These are phyloP conservation scores for Fomitopsis palustris DNA, from an alignment of 1,284 basidiomycete genomes.

Conservation along the genomic window DNA sequence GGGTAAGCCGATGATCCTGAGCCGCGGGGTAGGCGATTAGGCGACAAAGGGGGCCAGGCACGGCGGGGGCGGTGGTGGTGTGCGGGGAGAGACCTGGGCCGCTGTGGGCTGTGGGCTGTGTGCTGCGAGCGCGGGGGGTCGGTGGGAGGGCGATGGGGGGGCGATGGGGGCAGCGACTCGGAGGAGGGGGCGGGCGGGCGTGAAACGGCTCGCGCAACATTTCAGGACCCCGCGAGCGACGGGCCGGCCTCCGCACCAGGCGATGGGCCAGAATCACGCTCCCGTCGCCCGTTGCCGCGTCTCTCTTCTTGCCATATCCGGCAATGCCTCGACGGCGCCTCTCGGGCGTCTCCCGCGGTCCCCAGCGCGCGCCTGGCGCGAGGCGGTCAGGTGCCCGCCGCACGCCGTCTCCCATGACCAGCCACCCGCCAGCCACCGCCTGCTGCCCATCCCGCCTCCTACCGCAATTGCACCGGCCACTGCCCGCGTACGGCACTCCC, in stretches of 20 bases:
- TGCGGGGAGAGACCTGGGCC: not conserved
- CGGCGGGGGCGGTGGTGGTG: not conserved
- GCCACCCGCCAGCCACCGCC: not conserved
- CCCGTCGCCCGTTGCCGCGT: not conserved
- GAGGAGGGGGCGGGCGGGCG: not conserved
- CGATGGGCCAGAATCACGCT: slow-evolving; percentile 1
- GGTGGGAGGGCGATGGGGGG: not conserved
- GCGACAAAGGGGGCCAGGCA: not conserved
- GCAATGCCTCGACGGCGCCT: not conserved
- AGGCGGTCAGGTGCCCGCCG: not conserved
- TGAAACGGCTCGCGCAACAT: not conserved
- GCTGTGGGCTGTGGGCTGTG: not conserved
- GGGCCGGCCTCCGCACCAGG: not conserved
- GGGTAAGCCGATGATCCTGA: not conserved
- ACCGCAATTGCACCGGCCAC: not conserved
- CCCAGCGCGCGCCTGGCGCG: not conserved
- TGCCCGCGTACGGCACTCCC: not conserved
- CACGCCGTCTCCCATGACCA: not conserved
- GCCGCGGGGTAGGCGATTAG: slow-evolving; percentile 1
- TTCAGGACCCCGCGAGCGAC: not conserved
- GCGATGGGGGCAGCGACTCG: not conserved
- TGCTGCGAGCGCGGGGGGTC: not conserved
- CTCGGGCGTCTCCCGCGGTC: not conserved
- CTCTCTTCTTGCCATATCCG: not conserved
- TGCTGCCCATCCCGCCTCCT: not conserved